These are phyloP conservation scores for Clonostachys rosea DNA, from an alignment of 2,329 filamentous ascomycete species.

Conservation along the genomic window DNA sequence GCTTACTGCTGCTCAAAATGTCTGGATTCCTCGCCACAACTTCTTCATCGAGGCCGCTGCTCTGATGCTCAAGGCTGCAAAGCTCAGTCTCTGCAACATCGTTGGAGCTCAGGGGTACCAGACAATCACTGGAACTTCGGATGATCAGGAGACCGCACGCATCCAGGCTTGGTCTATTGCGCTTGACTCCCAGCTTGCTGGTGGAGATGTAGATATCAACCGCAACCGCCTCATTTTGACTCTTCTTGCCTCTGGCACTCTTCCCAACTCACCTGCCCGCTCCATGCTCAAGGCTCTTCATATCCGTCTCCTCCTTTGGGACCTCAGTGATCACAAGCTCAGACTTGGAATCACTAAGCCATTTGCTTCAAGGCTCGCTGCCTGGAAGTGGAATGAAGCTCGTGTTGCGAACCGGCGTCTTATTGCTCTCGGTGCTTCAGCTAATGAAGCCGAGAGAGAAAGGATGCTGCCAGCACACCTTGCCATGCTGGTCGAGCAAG, in stretches of 20 bases:
- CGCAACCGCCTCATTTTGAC: constrained; percentile 82
- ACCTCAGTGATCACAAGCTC: constrained; percentile 61
- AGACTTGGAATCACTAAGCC: constrained; percentile 62
- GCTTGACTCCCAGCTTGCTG: constrained; percentile 86
- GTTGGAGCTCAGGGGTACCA: constrained; percentile 77
- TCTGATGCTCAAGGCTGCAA: constrained; percentile 72
- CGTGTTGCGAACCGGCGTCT: constrained; percentile 55
- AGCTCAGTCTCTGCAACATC: constrained; percentile 73
- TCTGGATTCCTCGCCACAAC: constrained; percentile 85
- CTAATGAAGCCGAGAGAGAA: constrained; percentile 39
- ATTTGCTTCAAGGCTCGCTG: constrained; percentile 68
- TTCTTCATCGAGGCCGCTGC: constrained; percentile 83
- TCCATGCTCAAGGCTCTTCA: constrained; percentile 92
- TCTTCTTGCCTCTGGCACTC: constrained; percentile 79
- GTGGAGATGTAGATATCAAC: constrained; percentile 85
- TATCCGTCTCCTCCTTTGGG: constrained; percentile 84
- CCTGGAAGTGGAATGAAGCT: constrained; percentile 77
- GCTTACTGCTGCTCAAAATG: constrained; percentile 88
- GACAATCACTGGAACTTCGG: constrained; percentile 71
- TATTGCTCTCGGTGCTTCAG: constrained; percentile 4
- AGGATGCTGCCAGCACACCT: constrained; percentile 70
- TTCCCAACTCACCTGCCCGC: constrained; percentile 76
- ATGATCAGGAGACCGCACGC: constrained; percentile 80
- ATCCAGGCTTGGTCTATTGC: constrained; percentile 93
- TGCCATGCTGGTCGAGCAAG: constrained; percentile 67